These are phyloP conservation scores for Torrubiella hemipterigena DNA, from an alignment of 2,329 filamentous ascomycete species.

Conservation along the genomic window DNA sequence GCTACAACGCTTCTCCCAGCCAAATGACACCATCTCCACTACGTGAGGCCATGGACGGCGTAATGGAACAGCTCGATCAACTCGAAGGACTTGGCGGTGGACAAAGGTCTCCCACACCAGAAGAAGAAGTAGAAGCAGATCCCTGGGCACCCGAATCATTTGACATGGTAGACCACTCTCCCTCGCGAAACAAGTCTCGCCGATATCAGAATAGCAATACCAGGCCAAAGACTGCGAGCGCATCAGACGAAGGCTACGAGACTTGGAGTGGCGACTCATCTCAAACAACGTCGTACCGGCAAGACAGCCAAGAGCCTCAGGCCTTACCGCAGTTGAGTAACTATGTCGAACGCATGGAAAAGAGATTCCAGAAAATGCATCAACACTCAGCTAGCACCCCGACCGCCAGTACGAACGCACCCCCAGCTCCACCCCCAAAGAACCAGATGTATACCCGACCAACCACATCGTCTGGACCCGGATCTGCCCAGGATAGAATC, in stretches of 20 bases:
- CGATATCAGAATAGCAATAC: conserved; percentile 15
- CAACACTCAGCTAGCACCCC: conserved; percentile 38
- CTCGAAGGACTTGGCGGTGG: conserved; percentile 46
- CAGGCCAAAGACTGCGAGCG: conserved; percentile 61
- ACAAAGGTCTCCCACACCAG: conserved; percentile 41
- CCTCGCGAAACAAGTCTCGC: conserved; percentile 13
- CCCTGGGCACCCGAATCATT: conserved; percentile 92
- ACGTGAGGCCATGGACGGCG: conserved; percentile 92
- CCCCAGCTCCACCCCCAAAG: conserved; percentile 53
- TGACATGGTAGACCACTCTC: conserved; percentile 32
- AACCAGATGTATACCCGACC: conserved; percentile 37
- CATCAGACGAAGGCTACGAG: conserved; percentile 50
- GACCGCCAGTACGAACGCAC: conserved; percentile 31
- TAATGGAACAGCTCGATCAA: conserved; percentile 88
- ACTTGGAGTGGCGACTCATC: conserved; percentile 45
- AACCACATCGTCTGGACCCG: conserved; percentile 44
- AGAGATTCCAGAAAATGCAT: conserved; percentile 61
- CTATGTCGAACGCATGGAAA: conserved; percentile 90
- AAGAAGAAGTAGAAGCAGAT: conserved; percentile 46
- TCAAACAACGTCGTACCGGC: conserved; percentile 30
- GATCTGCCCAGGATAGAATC: conserved; percentile 27
- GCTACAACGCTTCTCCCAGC: conserved; percentile 55
- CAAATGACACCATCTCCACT: conserved; percentile 82
- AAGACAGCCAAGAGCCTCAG: conserved; percentile 28
- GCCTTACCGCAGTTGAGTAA: conserved; percentile 64